Base-by-base conservation (phyloP, 306 rosid genomes). In the Sesbania bispinosa region DNA sequence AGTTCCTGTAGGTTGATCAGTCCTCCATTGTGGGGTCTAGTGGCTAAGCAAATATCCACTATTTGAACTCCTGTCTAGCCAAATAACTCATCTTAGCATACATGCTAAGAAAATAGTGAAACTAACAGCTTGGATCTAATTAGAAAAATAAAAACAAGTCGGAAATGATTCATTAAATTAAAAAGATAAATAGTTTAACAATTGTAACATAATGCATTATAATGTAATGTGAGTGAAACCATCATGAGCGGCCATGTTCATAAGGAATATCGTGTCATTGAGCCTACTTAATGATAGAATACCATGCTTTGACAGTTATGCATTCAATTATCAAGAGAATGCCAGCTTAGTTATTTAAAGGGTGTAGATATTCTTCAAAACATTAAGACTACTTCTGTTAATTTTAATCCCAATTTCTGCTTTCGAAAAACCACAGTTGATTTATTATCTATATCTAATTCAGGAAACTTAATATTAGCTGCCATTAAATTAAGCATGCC, bases 1-100 rank as follows among this genome's bases (percentile, higher is more conserved):
- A 94, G 97, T 42, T 90, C 98, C 30, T 82, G 90, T 67, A 94
- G 82, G 88, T 85, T 87, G 82, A 94, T 87, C 82, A 94, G 77
- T 59, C 97, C 98, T 77, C 98, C 98, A 73, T 90, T 94, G 83
- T 74, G 95, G 67, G 88, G 84, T 83, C 98, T 83, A 59, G 92
- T 94, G 59, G 92, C 90, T 87, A 90, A 85, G 87, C 96, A 94
- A 73, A 94, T 94, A 24, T 90, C 97, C 78, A 88, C 97, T 69
- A 94, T 90, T 79, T 90, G 97, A 55, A 94, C 98, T 62, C 98
- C 98, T 88, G 93, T 73, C 78, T 81, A 85, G 85, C 80, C 88
- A n/a, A n/a, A n/a, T 39, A 78, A 62, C 71, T 53, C 7, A 1
- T 48, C 33, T 84, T 50, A 87, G 80, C 30, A 52, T 67, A 43